Base-by-base conservation (phyloP, 1,139 yeast species). In the Hyphopichia khmerensis region DNA sequence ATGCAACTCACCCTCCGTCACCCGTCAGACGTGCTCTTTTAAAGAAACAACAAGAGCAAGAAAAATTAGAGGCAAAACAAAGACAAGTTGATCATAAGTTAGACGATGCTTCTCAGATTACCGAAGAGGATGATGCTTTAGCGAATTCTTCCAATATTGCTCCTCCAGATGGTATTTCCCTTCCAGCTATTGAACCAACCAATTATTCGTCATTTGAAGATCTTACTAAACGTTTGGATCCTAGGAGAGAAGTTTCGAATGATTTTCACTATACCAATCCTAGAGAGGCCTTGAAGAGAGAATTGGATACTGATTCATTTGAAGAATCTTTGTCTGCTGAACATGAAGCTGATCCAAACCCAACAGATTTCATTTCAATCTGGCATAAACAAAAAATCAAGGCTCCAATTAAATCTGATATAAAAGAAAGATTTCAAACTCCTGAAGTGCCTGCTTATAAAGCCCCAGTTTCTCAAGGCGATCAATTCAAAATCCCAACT, bases 91-190 rank as follows among this genome's bases (percentile, higher is more conserved):
- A n/a, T n/a, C n/a, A n/a, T n/a, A n/a, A n/a, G n/a, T n/a, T n/a
- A n/a, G n/a, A n/a, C n/a, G n/a, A n/a, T n/a, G n/a, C n/a, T n/a
- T 13, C 17, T 4, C 17, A 34, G 16, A 39, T 32, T 15, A 19
- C 31, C 16, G 48, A 38, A 16, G 43, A 43, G 14, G 45, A 44
- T n/a, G 31, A 39, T 13, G 40, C 34, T 3, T 50, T 64, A 36
- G 78, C 79, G 10, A 73, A 73, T 50, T 72, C 78, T 0, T 70
- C 77, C 3, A 72, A 70, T 46, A 62, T 73, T 24, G 67, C 68
- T 2, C 71, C 72, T 10, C 69, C 72, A 1, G 70, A 60, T 19
- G 72, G 67, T 42, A 51, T 70, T 16, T 58, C 70, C 0, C 57
- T 72, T 18, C 78, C 79, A 4, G 60, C 59, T n/a, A 57, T 72